Evolutionary conservation across 2,329 filamentous ascomycete species (phyloP).

Genomic region (Coniochaeta prunicola): DNA sequence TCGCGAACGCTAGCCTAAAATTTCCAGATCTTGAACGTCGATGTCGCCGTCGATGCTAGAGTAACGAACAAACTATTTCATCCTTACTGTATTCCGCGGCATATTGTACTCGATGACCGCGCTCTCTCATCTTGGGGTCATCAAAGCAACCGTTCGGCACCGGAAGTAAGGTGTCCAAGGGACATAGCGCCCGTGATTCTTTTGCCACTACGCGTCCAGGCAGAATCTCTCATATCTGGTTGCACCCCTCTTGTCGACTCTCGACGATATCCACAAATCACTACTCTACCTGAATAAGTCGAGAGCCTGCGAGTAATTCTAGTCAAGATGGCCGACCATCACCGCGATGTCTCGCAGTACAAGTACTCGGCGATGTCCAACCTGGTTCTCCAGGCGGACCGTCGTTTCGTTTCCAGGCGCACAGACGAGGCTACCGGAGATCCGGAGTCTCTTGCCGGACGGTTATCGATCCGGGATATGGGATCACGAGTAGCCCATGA

Average conservation of each 20-base stretch:
- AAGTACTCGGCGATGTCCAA: constrained; percentile 99
- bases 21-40: neutral
- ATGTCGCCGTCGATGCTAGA: neutral
- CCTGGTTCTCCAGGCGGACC: constrained; percentile 99
- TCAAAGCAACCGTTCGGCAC: neutral
- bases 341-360: constrained; percentile 88
- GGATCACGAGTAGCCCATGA: constrained; percentile 77
- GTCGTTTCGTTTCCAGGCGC: constrained; percentile 86
- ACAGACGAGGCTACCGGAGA: constrained; percentile 95
- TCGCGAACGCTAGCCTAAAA: neutral
- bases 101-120: neutral
- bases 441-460: constrained; percentile 91
- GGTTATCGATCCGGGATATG: constrained; percentile 93
- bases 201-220: constrained; percentile 3
- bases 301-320: constrained; percentile 5
- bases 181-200: neutral
- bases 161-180: neutral
- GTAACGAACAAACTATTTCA: neutral
- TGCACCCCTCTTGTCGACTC: neutral
- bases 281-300: neutral
- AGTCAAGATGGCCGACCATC: constrained; percentile 63
- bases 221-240: neutral
- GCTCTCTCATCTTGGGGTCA: neutral
- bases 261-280: neutral
- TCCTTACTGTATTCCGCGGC: neutral